A percentile compares a stretch with the other conserved stretches of the same genome.
These are phyloP conservation scores for Potentilla sterilis DNA, from an alignment of 306 rosid genomes.

Conservation along the genomic window DNA sequence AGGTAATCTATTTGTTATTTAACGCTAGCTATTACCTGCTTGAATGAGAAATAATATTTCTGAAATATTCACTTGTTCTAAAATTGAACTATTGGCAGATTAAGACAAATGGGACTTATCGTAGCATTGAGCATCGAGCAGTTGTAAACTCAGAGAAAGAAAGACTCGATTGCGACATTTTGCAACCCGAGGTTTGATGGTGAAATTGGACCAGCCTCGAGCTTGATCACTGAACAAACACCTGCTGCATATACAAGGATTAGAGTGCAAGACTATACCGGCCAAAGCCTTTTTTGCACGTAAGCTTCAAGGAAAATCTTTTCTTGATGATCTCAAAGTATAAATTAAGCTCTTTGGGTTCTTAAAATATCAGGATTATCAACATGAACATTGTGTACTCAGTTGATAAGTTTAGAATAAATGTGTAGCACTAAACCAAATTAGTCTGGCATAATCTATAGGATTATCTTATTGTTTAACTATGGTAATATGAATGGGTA, in stretches of 20 bases:
- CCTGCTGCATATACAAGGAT: constrained; percentile 18
- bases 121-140: constrained; percentile 34
- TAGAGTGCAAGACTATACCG: constrained; percentile 1
- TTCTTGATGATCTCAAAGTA: constrained; percentile 6
- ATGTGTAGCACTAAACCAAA: no score
- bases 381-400: neutral
- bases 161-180: constrained; percentile 32
- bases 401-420: neutral
- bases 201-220: constrained; percentile 19
- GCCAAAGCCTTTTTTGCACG: neutral
- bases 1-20: constrained; percentile 20
- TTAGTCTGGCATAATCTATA: no score
- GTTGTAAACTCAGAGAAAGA: constrained; percentile 26
- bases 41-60: neutral
- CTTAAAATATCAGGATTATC: neutral
- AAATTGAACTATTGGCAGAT: constrained; percentile 12
- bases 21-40: neutral
- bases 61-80: neutral
- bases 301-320: constrained; percentile 24
- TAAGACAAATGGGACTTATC: constrained; percentile 25
- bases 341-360: neutral
- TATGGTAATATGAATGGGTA: no score
- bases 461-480: no score
- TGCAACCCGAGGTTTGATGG: neutral
- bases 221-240: constrained; percentile 28